Evolutionary conservation across 371 early-diverging fungal species (phyloP).

Genomic region (Massospora cicadina): DNA sequence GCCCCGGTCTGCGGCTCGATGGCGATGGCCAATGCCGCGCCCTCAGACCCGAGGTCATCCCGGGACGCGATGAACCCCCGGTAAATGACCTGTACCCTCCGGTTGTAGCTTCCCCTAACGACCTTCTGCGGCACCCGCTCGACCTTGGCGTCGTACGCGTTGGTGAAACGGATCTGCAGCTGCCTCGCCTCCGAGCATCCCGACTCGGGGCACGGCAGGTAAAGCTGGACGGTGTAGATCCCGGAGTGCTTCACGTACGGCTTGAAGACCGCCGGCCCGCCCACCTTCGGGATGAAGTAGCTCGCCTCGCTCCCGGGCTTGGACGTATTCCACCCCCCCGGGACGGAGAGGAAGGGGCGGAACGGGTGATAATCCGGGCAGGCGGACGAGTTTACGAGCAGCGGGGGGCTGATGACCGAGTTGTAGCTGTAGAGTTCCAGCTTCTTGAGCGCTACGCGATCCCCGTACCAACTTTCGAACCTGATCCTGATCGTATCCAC

Average conservation of each 20-base stretch:
- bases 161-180: not conserved
- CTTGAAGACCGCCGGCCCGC: not conserved
- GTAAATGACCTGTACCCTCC: not conserved
- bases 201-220: not conserved
- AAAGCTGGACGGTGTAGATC: not conserved
- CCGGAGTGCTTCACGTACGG: not conserved
- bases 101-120: not conserved
- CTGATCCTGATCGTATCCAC: not conserved
- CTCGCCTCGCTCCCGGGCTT: not conserved
- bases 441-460: not conserved
- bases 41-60: not conserved
- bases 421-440: not conserved
- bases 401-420: not conserved
- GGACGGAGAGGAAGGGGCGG: not conserved
- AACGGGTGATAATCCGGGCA: not conserved
- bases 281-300: not conserved
- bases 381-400: not conserved
- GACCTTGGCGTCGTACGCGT: not conserved
- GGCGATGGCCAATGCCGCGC: not conserved
- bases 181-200: not conserved
- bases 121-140: not conserved
- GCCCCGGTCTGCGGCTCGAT: not conserved
- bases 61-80: not conserved
- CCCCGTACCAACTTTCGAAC: not conserved
- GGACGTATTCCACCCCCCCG: not conserved